phyloP scores from a whole-genome alignment of 2,329 filamentous ascomycete species.

The Dactylellina leptospora region DNA sequence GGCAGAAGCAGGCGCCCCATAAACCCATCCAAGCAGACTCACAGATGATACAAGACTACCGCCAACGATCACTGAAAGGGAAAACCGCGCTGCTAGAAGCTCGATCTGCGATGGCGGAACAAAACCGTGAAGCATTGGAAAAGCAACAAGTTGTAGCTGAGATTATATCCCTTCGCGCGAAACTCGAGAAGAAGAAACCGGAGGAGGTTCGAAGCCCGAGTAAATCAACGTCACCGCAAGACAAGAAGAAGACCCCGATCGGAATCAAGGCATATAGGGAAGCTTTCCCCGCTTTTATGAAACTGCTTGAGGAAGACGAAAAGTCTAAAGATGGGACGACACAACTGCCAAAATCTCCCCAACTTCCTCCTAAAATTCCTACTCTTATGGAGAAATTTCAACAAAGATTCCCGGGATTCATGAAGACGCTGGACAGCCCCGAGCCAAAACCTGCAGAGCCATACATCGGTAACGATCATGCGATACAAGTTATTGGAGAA shows the following conservation, averaged over 20 bases:
- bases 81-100: neutral
- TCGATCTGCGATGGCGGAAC: conserved; percentile 2
- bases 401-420: conserved; percentile 14
- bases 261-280: conserved; percentile 12
- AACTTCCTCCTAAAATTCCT: neutral
- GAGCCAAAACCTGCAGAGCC: too few relatives aligned
- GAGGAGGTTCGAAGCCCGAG: neutral
- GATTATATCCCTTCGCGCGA: conserved; percentile 38
- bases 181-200: conserved; percentile 25
- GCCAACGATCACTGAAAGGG: conserved; percentile 15
- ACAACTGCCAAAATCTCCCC: neutral
- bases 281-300: conserved; percentile 24
- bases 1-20: conserved; percentile 33
- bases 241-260: neutral
- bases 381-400: conserved; percentile 8
- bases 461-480: too few relatives aligned
- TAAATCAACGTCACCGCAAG: conserved; percentile 1
- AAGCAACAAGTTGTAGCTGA: conserved; percentile 27
- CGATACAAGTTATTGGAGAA: too few relatives aligned
- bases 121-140: conserved; percentile 26
- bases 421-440: too few relatives aligned
- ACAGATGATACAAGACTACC: conserved; percentile 13
- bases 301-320: conserved; percentile 19
- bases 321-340: neutral
- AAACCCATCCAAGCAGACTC: conserved; percentile 14